Conservation (phyloP, 805 yeast species). For the Lipomyces japonicus region DNA sequence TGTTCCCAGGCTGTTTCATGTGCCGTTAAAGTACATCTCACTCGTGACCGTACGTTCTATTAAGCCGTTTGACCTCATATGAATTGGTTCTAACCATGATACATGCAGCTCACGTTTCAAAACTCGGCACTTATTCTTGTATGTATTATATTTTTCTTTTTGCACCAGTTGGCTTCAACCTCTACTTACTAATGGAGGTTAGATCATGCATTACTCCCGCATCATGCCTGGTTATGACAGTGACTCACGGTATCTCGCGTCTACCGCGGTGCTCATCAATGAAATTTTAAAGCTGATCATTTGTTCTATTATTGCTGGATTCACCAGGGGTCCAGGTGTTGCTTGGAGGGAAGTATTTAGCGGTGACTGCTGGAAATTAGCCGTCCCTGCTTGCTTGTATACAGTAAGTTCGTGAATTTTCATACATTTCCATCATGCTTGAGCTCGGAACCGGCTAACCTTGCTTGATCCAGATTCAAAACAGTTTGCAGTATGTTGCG, state of each 20-base stretch:
- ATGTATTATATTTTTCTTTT: slow-evolving; percentile 1
- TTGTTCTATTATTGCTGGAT: slow-evolving; percentile 33
- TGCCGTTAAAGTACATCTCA: slow-evolving; percentile 38
- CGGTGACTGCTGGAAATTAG: slow-evolving; percentile 42
- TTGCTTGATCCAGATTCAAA: slow-evolving; percentile 25
- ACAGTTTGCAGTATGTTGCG: slow-evolving; percentile 42
- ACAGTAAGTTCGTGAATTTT: slow-evolving; percentile 29
- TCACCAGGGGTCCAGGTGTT: slow-evolving; percentile 5
- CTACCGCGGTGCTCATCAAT: slow-evolving; percentile 43
- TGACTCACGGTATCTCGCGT: slow-evolving; percentile 38
- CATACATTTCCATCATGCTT: not conserved
- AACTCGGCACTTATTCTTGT: slow-evolving; percentile 42
- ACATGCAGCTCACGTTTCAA: slow-evolving; percentile 38
- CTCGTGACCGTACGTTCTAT: slow-evolving; percentile 34
- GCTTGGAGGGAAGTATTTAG: slow-evolving; percentile 37
- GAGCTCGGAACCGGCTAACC: too few relatives aligned
- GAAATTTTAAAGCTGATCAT: slow-evolving; percentile 39
- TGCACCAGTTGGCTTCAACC: not conserved
- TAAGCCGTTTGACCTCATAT: not conserved
- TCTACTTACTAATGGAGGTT: not conserved
- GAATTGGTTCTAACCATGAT: not conserved
- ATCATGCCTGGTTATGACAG: slow-evolving; percentile 38
- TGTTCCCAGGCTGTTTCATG: slow-evolving; percentile 21
- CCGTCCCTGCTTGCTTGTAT: slow-evolving; percentile 42
- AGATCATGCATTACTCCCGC: slow-evolving; percentile 43